These are phyloP conservation scores for Ophiorrhiza pumila DNA, from an alignment of 257 asterid genomes.

Conservation along the genomic window DNA sequence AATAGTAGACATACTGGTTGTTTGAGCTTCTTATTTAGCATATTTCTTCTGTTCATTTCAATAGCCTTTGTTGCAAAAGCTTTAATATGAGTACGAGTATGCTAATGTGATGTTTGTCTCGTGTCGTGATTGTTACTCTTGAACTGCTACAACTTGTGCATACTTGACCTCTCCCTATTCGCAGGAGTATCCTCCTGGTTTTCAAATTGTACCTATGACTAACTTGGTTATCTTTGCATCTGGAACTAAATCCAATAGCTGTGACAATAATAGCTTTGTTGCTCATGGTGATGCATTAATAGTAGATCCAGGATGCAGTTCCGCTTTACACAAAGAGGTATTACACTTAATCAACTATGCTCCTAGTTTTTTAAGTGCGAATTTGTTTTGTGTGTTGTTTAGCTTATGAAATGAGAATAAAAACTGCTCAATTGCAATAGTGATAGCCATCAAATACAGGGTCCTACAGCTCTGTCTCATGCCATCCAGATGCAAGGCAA, in stretches of 20 bases:
- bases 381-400: neutral
- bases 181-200: slow-evolving; percentile 92
- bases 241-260: slow-evolving; percentile 23
- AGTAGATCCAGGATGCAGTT: slow-evolving; percentile 93
- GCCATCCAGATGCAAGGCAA: neutral
- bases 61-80: neutral
- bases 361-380: neutral
- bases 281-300: slow-evolving; percentile 85
- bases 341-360: neutral
- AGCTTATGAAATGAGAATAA: neutral
- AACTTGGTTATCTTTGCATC: slow-evolving; percentile 71
- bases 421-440: too few relatives aligned
- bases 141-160: neutral
- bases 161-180: slow-evolving; percentile 9
- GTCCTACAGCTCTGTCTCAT: neutral
- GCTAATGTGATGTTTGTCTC: neutral
- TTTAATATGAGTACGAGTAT: neutral
- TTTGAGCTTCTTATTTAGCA: neutral
- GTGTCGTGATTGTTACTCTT: neutral
- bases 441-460: neutral
- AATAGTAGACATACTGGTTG: neutral
- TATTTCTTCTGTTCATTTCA: neutral
- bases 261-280: slow-evolving; percentile 32
- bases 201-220: slow-evolving; percentile 75
- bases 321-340: slow-evolving; percentile 74